phyloP scores from a whole-genome alignment of 164 flowering plant genomes.

The Vitis riparia region DNA sequence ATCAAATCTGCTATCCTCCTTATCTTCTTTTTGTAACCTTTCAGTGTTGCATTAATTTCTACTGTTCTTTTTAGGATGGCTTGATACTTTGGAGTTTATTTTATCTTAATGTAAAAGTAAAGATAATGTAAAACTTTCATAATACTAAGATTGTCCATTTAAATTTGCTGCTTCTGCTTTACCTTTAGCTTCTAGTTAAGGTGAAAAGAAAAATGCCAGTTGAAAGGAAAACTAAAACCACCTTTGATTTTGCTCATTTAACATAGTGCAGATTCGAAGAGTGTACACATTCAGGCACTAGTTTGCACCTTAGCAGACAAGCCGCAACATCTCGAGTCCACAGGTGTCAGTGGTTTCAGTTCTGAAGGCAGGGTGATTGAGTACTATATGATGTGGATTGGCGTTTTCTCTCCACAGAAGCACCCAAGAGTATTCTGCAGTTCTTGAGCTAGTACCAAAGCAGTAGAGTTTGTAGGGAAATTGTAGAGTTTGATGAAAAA shows the following conservation, averaged over 20 bases:
- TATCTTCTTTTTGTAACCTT: too few species aligned
- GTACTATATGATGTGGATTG: neutral
- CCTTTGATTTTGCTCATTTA: neutral
- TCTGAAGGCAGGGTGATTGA: neutral
- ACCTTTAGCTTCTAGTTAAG: too few species aligned
- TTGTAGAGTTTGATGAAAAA: neutral
- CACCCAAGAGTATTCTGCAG: neutral
- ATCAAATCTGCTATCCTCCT: too few species aligned
- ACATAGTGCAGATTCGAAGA: neutral
- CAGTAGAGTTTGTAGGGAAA: neutral
- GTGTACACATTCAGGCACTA: neutral
- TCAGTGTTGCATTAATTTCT: too few species aligned
- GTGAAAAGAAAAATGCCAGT: too few species aligned
- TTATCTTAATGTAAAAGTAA: too few species aligned
- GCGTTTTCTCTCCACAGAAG: neutral
- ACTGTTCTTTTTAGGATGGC: too few species aligned
- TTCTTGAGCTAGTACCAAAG: neutral
- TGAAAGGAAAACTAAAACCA: neutral
- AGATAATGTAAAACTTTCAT: too few species aligned
- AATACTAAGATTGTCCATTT: too few species aligned
- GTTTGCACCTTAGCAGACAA: neutral
- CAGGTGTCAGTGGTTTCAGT: neutral
- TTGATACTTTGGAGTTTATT: too few species aligned
- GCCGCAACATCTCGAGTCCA: neutral
- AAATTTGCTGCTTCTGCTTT: too few species aligned